Evolutionary conservation across 345 rosid genomes (phyloP), one percentile per base, ranked within the genome.

Genomic region (Cochlearia excelsa): DNA sequence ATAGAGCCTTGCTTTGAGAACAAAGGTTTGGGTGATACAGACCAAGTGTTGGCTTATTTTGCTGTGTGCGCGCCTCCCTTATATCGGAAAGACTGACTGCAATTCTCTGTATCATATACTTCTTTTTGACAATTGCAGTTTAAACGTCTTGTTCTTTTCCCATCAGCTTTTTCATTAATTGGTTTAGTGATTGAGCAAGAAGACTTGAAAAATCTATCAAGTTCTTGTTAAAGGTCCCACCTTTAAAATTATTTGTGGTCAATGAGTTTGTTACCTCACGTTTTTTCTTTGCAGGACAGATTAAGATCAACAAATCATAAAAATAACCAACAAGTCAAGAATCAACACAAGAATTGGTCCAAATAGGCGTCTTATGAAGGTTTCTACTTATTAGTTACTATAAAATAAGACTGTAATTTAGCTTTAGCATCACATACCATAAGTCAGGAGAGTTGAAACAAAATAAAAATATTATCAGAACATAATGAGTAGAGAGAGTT

Each of bases 1-100:
- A 79, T 92, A 84, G 99, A 88, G 73, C 95, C 97, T 0, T 92
- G 99, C 95, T 77, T 92, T 58, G 80, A 81, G 72, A 84, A 88
- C 69, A 92, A 83, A 80, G 91, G 95, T 61, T 71, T 92, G 33
- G 71, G 74, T 42, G 85, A 80, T 65, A 80, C 91, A 28, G 89
- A 81, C 71, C 99, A 92, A 79, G 97, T 88, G 4, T 69, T 86
- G 68, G 99, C 97, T 5, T 88, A 88, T 69, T 92, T 88, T 78
- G 99, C 98, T 38, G 79, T 92, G 11, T 76, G 97, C 7, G 97
- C 84, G 68, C 84, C 88, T 66, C 94, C 97, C 0, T 34, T 69
- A 6, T 94, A 88, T 81, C 23, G 99, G 99, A n/a, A 92, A 82
- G 75, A 92, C 97, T 26, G 99, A 92, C 46, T 84, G 94, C 37